Conservation (phyloP, 345 rosid genomes). For the Cardamine chenopodiifolia region DNA sequence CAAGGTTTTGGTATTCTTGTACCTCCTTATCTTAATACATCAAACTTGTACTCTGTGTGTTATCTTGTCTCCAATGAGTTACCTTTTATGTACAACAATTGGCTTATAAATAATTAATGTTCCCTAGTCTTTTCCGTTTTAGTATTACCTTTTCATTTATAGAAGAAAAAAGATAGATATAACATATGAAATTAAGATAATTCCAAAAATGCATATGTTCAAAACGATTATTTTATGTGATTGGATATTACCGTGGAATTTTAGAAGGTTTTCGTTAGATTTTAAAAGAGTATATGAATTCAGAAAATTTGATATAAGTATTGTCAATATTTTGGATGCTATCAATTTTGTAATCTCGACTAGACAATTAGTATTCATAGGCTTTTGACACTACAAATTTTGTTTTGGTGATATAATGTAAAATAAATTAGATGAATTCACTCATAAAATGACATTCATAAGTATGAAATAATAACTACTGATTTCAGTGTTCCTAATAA, state of each 20-base stretch:
- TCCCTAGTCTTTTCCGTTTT: conserved; percentile 13
- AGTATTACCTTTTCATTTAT: conserved; percentile 3
- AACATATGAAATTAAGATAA: neutral
- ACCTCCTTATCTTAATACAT: conserved; percentile 17
- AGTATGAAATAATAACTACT: neutral
- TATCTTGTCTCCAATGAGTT: conserved; percentile 33
- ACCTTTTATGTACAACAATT: conserved; percentile 33
- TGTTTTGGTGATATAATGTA: neutral
- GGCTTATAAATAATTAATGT: conserved; percentile 12
- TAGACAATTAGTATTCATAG: neutral
- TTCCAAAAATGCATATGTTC: neutral
- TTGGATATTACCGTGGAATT: neutral
- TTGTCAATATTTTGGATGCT: neutral
- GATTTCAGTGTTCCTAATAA: too few relatives aligned
- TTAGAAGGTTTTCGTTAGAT: neutral
- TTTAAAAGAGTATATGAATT: neutral
- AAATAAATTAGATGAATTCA: too few relatives aligned
- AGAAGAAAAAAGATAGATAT: neutral
- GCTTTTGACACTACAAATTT: neutral
- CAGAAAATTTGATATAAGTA: neutral
- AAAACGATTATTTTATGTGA: neutral
- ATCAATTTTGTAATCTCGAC: neutral
- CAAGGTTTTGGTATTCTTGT: conserved; percentile 24
- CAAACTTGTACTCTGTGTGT: conserved; percentile 26
- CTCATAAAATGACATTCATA: neutral